Evolutionary conservation across 2,329 filamentous ascomycete species (phyloP), one percentile per base, ranked within the genome.

Genomic region (Ophiostoma novo-ulmi): DNA sequence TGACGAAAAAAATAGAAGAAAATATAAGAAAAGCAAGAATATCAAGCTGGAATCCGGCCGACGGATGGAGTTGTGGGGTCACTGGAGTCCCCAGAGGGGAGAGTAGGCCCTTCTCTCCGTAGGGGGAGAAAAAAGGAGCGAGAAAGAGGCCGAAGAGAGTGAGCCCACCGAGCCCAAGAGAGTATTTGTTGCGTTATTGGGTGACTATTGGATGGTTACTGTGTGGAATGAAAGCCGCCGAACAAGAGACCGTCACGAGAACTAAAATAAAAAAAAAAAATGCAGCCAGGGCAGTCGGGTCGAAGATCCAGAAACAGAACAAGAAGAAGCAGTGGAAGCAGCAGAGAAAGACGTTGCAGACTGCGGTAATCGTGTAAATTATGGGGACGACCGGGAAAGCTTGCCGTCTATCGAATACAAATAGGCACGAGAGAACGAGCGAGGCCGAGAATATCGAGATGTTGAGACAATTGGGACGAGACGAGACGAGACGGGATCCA

Each of bases 71-170:
- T 22, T 65, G 63, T 65, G 63, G 63, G 63, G 63, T 65, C 63
- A 65, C 35, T 63, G n/a, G 39, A 31, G 39, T 67, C 65, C 38
- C 36, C 65, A 67, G 65, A 67, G 38, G 39, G 65, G 65, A 65
- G 22, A 67, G 65, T 67, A 67, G 65, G 65, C 65, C 65, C 65
- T 67, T 67, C 65, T 66, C 64, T 67, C 65, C 65, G 36, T 65
- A 26, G 65, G n/a, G 65, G 22, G 39, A 67, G 35, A 41, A 41
- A 67, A 41, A 67, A 67, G 65, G 65, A 67, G 65, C 65, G 65
- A 67, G 65, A 67, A 67, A 44, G 65, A 67, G 65, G 65, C 65
- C 65, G 65, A 67, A 26, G 65, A 39, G 10, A 67, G 35, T 39
- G 63, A 65, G 64, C 22, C 64, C 64, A 66, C 36, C 64, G 38